Evolutionary conservation across 306 rosid genomes (phyloP), one percentile per base, ranked within the genome.

Genomic region (Quercus glauca): DNA sequence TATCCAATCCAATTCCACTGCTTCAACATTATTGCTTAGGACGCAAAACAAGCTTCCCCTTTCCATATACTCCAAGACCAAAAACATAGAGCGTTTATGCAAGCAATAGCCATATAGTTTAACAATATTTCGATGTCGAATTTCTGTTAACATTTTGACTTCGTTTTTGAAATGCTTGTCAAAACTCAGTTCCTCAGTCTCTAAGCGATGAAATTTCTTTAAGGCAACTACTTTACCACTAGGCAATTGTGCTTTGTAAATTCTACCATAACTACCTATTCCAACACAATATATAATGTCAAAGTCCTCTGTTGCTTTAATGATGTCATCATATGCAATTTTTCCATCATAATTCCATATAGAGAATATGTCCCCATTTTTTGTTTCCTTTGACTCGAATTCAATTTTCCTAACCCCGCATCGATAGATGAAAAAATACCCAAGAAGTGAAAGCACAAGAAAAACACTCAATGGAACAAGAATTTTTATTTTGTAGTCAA

Each of bases 101-200:
- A 81, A 75, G 3, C 85, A 81, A 37, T 49, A 81, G 0, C 81
- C 85, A n/a, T 81, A 23, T 25, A 82, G 78, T 69, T 41, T 77
- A 13, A 82, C 41, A 41, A 82, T 76, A 56, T 64, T 72, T 8
- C 9, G 60, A 3, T 77, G 75, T 10, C 13, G 31, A 0, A 81
- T 76, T 56, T 53, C 21, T n/a, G 70, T 18, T 37, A 81, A 76
- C 43, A 76, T 26, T 13, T 55, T 76, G 19, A 71, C 60, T 29
- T 81, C 81, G 4, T 76, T 76, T 5, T 1, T 20, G 3, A 76
- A 81, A 19, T 55, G 20, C 13, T 18, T 71, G 35, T 61, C 17
- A 41, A 71, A 55, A 1, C 45, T 33, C 10, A 69, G 71, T 23
- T 71, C 31, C 43, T 63, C 12, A 14, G 43, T 9, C 41, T 63